Base-by-base conservation (phyloP, 768 basidiomycete genomes). In the Mycena vulgaris region DNA sequence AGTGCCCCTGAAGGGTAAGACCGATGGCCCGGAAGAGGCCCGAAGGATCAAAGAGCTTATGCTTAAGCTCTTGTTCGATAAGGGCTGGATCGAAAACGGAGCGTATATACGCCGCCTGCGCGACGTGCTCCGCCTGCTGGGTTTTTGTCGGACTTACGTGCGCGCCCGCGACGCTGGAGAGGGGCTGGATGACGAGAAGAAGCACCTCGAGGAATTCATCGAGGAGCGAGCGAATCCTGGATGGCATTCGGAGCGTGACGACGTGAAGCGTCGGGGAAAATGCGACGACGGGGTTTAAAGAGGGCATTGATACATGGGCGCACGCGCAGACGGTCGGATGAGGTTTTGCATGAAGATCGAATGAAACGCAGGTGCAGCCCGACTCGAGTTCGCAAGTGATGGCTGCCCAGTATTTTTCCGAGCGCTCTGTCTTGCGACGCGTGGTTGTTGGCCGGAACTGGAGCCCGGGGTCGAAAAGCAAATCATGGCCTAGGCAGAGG, bases 331-430 rank as follows among this genome's bases (percentile, higher is more conserved):
- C 79, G 68, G 87, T 87, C 2, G 86, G 82, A 76, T 82, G 80
- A n/a, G 88, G 87, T 66, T 85, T 85, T 64, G 90, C 89, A 27
- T 85, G 82, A 47, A 84, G 77, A 78, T 93, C 92, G 69, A 93
- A 89, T 23, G 95, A 90, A 65, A 93, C 85, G 78, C 95, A 96
- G 0, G 94, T 95, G 82, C 96, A 98, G 0, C 93, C 94, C 0
- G 83, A 82, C 76, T 92, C 88, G 27, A 96, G 84, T 83, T 98
- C 96, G 58, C 88, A 89, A 37, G 88, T 83, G 61, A 98, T 85
- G 48, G 95, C 92, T 47, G 84, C 83, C 96, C 96, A 98, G 78
- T 97, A 98, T 68, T 88, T 89, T 72, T 96, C 94, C 0, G 91
- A 87, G 40, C 89, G 84, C 56, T 91, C 89, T 78, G 83, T 84